Conservation (phyloP, 2,329 filamentous ascomycete species). For the Phoma sp. region DNA sequence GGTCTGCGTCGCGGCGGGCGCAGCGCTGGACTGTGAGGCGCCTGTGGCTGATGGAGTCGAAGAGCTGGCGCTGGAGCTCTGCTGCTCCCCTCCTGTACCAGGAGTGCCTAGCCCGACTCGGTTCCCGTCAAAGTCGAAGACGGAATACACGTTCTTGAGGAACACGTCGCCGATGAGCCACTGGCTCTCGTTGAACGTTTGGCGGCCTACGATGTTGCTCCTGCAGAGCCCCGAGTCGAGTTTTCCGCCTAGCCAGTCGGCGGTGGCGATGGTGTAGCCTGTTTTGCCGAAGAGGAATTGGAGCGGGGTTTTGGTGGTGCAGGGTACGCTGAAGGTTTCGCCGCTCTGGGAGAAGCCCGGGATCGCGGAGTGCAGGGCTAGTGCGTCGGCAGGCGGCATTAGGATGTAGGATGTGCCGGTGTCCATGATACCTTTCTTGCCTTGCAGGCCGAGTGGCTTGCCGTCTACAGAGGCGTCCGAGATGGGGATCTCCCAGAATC, state of each 20-base stretch:
- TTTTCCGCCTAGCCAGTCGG: conserved; percentile 71
- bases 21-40: background rate
- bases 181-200: conserved; percentile 65
- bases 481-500: conserved; percentile 76
- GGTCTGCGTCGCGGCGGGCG: conserved; percentile 1
- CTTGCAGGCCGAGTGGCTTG: conserved; percentile 54
- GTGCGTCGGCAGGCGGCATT: conserved; percentile 70
- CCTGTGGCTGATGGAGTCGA: background rate
- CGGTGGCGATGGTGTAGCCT: conserved; percentile 69
- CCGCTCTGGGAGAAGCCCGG: conserved; percentile 65
- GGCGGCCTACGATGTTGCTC: conserved; percentile 77
- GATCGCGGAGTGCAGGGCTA: conserved; percentile 71
- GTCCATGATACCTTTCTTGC: conserved; percentile 75
- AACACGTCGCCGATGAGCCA: conserved; percentile 90
- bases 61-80: conserved; percentile 9
- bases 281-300: conserved; percentile 72
- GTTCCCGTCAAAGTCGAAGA: conserved; percentile 77
- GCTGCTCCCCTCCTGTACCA: conserved; percentile 2
- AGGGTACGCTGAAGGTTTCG: conserved; percentile 74
- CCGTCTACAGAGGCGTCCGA: conserved; percentile 70
- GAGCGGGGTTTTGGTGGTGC: conserved; percentile 66
- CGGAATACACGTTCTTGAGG: conserved; percentile 85
- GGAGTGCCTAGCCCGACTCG: conserved; percentile 62
- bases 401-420: conserved; percentile 84
- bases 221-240: conserved; percentile 52